Evolutionary conservation across 2,329 filamentous ascomycete genomes (phyloP).

Genomic region (Boeremia exigua): DNA sequence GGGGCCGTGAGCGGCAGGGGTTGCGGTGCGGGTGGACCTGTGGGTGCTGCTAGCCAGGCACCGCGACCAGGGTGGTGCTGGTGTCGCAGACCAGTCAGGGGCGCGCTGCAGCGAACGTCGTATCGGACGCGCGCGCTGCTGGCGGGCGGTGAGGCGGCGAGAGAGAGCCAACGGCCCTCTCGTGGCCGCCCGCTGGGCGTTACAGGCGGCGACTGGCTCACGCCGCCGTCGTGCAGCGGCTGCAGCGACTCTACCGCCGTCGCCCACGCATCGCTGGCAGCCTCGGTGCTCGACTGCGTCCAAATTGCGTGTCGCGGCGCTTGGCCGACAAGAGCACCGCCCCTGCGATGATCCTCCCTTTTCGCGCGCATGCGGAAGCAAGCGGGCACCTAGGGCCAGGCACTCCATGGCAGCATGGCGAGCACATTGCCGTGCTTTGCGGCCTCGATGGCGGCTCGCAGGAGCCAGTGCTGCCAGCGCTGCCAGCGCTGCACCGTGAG

Average conservation of each 20-base stretch:
- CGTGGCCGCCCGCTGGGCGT: background rate
- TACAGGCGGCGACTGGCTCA: background rate
- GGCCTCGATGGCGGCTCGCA: background rate
- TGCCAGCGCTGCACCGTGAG: slow-evolving; percentile 7
- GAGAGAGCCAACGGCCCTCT: background rate
- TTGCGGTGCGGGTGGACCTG: slow-evolving; percentile 28
- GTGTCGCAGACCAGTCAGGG: slow-evolving; percentile 30
- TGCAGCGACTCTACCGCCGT: slow-evolving; percentile 2
- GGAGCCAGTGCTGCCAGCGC: background rate
- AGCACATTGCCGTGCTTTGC: slow-evolving; percentile 18
- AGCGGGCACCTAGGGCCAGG: slow-evolving; percentile 35
- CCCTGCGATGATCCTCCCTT: slow-evolving; percentile 45
- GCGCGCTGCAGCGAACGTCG: slow-evolving; percentile 15
- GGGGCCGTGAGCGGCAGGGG: slow-evolving; percentile 19
- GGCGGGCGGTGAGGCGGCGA: slow-evolving; percentile 45
- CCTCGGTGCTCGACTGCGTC: slow-evolving; percentile 19
- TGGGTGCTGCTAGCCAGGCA: slow-evolving; percentile 27
- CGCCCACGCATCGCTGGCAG: slow-evolving; percentile 14
- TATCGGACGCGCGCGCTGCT: slow-evolving; percentile 49
- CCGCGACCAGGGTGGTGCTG: slow-evolving; percentile 24
- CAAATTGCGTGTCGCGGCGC: slow-evolving; percentile 43
- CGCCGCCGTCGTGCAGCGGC: background rate
- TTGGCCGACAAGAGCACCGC: slow-evolving; percentile 37
- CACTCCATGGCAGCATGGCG: slow-evolving; percentile 15
- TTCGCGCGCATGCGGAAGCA: slow-evolving; percentile 25